Base-by-base conservation (phyloP, 2,329 filamentous ascomycete genomes). In the Phialophora macrospora region DNA sequence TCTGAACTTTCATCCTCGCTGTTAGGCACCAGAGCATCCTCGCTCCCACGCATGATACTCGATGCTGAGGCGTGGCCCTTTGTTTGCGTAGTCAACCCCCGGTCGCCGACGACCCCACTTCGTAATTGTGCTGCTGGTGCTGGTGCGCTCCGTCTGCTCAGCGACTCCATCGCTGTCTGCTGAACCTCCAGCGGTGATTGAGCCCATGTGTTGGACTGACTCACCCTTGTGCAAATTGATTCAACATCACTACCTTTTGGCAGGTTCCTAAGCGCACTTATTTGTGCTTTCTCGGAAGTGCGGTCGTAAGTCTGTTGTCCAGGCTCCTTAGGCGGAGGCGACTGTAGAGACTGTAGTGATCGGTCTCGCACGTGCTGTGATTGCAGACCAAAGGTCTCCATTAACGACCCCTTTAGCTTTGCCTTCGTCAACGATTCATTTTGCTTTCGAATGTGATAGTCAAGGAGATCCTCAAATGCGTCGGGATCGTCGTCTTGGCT, bases 1-100 rank as follows among this genome's bases (percentile, higher is more conserved):
- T 71, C 70, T 11, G 65, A 69, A 24, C 49, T 55, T 55, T 73
- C 73, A 34, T 80, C 81, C 49, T 85, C 83, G 57, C 81, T 84
- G 63, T 82, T 78, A 22, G 81, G 82, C 46, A 84, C 73, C 22
- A 85, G 80, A 44, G 80, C 71, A 69, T 85, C 83, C 70, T 85
- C 83, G 65, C 83, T 85, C 2, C 83, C 83, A 52, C 34, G 64
- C 4, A 60, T 44, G 3, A 34, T 41, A 32, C 30, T 30, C 46
- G 28, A 20, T 32, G 28, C 52, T 17, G 24, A 51, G 22, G 12
- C 20, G 48, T 26, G 9, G 48, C 48, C 48, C 9, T 28, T 22
- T 17, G 11, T n/a, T 28, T 30, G 8, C 24, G 28, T n/a, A 7
- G 14, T n/a, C 14, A 8, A 8, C 14, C 17, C 14, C 38, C 17